Conservation (phyloP, 495 filamentous ascomycete genomes). For the Penicillium flavigenum region DNA sequence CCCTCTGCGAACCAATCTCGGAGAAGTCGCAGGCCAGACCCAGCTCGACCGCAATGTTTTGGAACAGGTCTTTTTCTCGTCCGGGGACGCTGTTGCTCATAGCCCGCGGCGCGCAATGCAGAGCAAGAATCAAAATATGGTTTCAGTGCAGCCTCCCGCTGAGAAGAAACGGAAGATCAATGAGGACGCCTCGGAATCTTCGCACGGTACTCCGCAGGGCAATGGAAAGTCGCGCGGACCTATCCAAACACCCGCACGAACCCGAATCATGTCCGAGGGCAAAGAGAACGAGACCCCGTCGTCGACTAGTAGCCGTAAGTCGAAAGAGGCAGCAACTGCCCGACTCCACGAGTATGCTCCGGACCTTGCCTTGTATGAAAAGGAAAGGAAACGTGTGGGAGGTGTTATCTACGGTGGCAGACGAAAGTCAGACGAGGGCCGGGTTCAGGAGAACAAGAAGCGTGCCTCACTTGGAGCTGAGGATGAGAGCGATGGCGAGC, state of each 20-base stretch:
- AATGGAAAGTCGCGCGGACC: constrained; percentile 31
- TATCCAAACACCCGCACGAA: constrained; percentile 49
- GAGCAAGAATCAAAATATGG: constrained; percentile 37
- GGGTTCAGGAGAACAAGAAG: constrained; percentile 41
- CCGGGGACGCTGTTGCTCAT: constrained; percentile 28
- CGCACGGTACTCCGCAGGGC: constrained; percentile 31
- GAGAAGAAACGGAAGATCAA: constrained; percentile 21
- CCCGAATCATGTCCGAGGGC: constrained; percentile 47
- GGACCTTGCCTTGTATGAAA: constrained; percentile 87
- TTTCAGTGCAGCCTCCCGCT: constrained; percentile 23
- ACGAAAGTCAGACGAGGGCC: constrained; percentile 52
- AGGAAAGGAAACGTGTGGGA: constrained; percentile 87
- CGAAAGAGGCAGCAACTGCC: constrained; percentile 77
- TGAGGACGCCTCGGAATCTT: constrained; percentile 16
- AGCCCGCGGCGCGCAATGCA: constrained; percentile 36
- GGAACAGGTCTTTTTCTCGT: constrained; percentile 55
- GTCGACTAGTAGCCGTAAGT: constrained; percentile 74
- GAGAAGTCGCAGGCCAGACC: constrained; percentile 89
- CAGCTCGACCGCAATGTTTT: constrained; percentile 57
- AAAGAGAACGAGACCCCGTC: constrained; percentile 89
- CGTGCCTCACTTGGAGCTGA: constrained; percentile 41
- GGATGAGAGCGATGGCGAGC: constrained; percentile 55
- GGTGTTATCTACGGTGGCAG: constrained; percentile 73
- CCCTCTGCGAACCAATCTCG: constrained; percentile 82
- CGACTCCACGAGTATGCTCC: constrained; percentile 72